A percentile compares a stretch with the other conserved stretches of the same genome.
phyloP scores from a whole-genome alignment of 305 asterid genomes.

The Lippia alba region DNA sequence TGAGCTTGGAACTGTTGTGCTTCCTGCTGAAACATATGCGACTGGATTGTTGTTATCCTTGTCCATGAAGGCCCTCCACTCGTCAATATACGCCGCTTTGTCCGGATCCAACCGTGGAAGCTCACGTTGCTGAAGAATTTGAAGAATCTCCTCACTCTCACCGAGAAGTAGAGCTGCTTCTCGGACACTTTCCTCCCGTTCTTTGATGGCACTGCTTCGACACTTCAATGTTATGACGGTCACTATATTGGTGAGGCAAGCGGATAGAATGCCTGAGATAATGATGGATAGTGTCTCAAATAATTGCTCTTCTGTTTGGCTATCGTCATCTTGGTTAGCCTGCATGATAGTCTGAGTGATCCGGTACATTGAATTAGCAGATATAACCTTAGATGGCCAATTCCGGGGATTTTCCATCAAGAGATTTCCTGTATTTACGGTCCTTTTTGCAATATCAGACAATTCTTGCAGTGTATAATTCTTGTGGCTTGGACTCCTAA shows the following conservation, averaged over 20 bases:
- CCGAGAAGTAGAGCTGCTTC: conserved; percentile 28
- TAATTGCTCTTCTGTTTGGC: conserved; percentile 6
- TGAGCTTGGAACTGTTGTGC: background rate
- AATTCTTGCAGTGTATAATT: conserved; percentile 23
- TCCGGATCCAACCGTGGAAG: background rate
- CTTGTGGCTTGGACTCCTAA: background rate
- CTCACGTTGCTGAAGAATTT: conserved; percentile 19
- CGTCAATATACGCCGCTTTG: background rate
- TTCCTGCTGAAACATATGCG: background rate
- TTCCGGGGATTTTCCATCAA: conserved; percentile 25
- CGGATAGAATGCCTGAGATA: conserved; percentile 33
- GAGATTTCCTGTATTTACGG: background rate
- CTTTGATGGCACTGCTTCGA: conserved; percentile 1
- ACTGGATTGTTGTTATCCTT: background rate
- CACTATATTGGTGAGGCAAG: conserved; percentile 31
- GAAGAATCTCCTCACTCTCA: conserved; percentile 25
- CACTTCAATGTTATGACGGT: conserved; percentile 27
- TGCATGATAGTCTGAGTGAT: conserved; percentile 25
- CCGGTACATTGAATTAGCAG: conserved; percentile 40
- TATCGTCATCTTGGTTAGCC: background rate
- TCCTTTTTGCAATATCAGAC: conserved; percentile 11
- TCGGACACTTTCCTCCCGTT: conserved; percentile 22
- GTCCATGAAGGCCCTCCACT: background rate
- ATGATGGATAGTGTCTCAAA: conserved; percentile 18
- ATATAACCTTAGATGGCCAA: conserved; percentile 36